Evolutionary conservation across 2,329 filamentous ascomycete species (phyloP), one percentile per base, ranked within the genome.

Genomic region (Exophiala aquamarina): DNA sequence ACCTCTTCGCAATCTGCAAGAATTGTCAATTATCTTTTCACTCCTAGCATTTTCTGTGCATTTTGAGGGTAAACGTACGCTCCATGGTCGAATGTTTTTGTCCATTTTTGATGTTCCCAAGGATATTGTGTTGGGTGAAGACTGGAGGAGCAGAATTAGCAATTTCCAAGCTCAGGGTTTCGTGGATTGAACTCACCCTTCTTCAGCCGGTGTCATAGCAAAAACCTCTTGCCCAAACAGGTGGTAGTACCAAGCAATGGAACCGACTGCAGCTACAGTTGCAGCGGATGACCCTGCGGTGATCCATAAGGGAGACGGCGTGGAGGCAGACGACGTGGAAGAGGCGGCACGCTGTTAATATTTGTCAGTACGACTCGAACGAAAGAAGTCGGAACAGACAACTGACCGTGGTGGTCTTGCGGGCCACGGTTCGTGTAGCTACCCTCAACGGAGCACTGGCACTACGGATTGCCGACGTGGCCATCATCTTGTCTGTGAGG

Each of bases 181-280:
- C 11, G 11, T 26, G 56, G 60, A 52, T 54, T 47, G 58, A 52
- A 44, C 92, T 85, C 80, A 98, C 93, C 93, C 93, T 83, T 98
- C 93, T 79, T 98, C 93, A 66, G 87, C 87, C 57, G 89, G 90
- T 63, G 92, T 91, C 84, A 87, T 87, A 63, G 93, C 93, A 72
- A 89, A 82, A 55, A 88, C 86, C 63, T 87, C 84, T 63, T 88
- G 83, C 66, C 91, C 93, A 73, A 95, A 97, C 63, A 95, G 84
- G 74, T 95, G 89, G 73, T 92, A 95, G 78, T 96, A 97, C 90
- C 91, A 97, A 63, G 89, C 91, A 65, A 92, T 84, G 60, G 92
- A 92, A 64, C 90, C 91, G 72, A 89, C 77, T 63, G 92, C 89
- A 66, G 90, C 80, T 63, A 86, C 83, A 62, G 90, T 95, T 62